Evolutionary conservation across 2,329 filamentous ascomycete species (phyloP).

Genomic region (Ceratocystis cacaofunesta): DNA sequence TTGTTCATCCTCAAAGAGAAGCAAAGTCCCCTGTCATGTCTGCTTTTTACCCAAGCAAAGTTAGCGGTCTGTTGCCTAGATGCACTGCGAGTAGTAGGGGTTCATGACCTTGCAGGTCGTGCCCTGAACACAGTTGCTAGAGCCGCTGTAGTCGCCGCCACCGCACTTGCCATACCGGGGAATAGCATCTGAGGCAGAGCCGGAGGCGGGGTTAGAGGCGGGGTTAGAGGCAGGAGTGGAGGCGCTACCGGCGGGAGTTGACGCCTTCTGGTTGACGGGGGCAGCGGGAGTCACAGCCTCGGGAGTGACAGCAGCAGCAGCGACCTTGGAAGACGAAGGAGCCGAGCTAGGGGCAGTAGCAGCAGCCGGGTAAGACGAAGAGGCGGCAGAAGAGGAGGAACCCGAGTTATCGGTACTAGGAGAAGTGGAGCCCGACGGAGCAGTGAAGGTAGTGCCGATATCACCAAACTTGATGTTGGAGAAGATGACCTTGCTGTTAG

Average conservation of each 20-base stretch:
- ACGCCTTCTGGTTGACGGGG: too few relatives aligned
- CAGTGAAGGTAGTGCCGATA: constrained; percentile 29
- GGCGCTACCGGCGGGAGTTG: background rate
- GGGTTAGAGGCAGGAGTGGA: background rate
- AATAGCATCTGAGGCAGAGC: background rate
- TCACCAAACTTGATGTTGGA: constrained; percentile 37
- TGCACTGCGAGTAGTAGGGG: background rate
- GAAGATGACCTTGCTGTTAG: constrained; percentile 29
- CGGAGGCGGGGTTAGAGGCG: background rate
- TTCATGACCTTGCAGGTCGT: background rate
- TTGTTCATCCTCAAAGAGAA: background rate
- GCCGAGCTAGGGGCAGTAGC: background rate
- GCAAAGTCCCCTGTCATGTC: background rate
- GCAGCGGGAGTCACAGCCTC: background rate
- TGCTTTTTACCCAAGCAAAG: background rate
- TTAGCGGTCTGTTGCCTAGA: background rate
- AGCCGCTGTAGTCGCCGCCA: background rate
- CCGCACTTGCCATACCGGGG: background rate
- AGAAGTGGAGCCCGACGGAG: background rate
- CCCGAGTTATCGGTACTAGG: background rate
- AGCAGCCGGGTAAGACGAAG: background rate
- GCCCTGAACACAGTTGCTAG: background rate
- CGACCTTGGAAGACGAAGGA: background rate
- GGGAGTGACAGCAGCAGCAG: background rate
- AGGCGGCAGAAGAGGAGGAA: background rate